Percentiles rank a stretch among this genome's conserved stretches.
Conservation (phyloP, 345 rosid genomes). For the Salix viminalis region DNA sequence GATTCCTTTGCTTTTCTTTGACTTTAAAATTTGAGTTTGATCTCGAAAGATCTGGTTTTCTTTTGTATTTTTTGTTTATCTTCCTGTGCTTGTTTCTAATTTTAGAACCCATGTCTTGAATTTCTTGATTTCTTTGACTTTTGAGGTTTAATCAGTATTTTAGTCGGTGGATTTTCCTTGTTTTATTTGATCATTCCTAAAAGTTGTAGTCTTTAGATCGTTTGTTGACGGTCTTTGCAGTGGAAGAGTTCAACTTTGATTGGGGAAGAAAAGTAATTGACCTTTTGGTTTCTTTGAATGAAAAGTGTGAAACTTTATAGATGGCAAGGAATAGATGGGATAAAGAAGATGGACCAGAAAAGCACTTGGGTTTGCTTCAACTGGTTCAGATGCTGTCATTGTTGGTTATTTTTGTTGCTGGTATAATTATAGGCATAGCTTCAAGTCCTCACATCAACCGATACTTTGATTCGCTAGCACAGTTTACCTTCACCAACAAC, state of each 20-base stretch:
- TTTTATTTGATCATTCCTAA: neutral
- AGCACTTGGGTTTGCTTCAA: conserved; percentile 52
- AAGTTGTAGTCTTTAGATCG: neutral
- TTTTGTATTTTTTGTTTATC: neutral
- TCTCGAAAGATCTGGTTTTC: neutral
- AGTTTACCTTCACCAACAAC: conserved; percentile 35
- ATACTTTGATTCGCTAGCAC: conserved; percentile 49
- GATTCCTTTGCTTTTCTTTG: neutral
- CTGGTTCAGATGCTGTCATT: conserved; percentile 67
- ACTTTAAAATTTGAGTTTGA: neutral
- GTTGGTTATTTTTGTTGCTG: conserved; percentile 70
- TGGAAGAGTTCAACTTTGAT: neutral
- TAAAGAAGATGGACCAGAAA: conserved; percentile 32
- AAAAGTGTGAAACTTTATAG: neutral
- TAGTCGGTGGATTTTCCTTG: neutral
- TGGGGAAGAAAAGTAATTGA: neutral
- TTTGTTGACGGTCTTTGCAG: neutral
- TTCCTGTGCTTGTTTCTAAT: neutral
- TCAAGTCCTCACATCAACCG: conserved; percentile 63
- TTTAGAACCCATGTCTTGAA: neutral
- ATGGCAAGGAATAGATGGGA: conserved; percentile 49
- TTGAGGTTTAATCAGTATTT: neutral
- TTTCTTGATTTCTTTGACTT: neutral
- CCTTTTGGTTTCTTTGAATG: neutral
- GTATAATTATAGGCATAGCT: conserved; percentile 67